Percentiles rank a stretch among this genome's conserved stretches.
These are phyloP conservation scores for Ceratobasidium sp. DNA, from an alignment of 1,284 basidiomycete genomes.

Conservation along the genomic window DNA sequence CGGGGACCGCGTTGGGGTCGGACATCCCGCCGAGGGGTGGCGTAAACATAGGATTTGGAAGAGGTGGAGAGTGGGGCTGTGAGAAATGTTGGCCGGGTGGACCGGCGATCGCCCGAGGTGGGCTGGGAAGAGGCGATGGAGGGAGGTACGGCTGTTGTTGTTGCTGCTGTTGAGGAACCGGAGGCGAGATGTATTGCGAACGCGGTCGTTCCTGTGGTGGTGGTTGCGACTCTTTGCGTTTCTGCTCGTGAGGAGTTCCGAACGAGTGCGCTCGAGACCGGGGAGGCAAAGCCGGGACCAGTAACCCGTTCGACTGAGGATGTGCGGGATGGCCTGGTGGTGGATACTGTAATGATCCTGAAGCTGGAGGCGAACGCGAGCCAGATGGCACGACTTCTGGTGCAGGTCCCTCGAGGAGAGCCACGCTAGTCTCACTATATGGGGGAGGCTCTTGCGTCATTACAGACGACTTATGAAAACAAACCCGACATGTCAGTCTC, in stretches of 20 bases:
- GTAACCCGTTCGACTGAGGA: neutral
- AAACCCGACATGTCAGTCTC: neutral
- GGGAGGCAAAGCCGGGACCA: neutral
- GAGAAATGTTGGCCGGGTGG: neutral
- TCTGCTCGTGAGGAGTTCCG: neutral
- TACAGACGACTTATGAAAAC: neutral
- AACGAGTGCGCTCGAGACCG: neutral
- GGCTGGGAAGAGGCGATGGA: neutral
- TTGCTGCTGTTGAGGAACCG: neutral
- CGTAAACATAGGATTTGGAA: neutral
- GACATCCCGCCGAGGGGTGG: neutral
- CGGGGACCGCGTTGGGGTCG: slow-evolving; percentile 2
- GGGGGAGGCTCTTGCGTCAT: slow-evolving; percentile 32
- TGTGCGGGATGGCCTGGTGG: neutral
- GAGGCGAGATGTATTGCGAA: slow-evolving; percentile 1
- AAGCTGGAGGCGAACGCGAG: neutral
- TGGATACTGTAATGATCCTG: neutral
- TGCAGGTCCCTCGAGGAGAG: neutral
- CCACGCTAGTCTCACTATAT: neutral
- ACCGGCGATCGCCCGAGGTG: neutral
- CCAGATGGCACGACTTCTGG: neutral
- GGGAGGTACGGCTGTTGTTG: neutral
- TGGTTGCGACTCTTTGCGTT: neutral
- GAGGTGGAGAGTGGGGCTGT: neutral
- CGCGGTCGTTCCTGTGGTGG: neutral